phyloP scores from a whole-genome alignment of 331 rosid genomes.

The Acacia concinna region DNA sequence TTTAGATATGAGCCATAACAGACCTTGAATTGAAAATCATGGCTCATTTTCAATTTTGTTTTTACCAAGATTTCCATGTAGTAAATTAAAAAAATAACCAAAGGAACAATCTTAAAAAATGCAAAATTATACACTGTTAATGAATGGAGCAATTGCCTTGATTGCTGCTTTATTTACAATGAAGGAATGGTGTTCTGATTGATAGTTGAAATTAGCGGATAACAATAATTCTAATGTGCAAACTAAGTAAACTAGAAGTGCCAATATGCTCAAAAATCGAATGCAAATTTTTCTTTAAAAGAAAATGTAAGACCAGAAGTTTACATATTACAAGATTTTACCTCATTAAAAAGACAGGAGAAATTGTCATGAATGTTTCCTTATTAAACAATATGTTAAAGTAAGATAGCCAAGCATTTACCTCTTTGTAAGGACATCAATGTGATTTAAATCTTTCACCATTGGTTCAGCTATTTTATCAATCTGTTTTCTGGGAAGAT shows the following conservation, averaged over 20 bases:
- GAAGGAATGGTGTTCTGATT: neutral
- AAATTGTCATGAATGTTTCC: neutral
- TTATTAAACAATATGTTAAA: neutral
- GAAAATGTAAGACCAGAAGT: neutral
- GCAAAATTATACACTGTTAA: neutral
- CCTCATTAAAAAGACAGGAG: neutral
- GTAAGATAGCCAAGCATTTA: conserved; percentile 41
- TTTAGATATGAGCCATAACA: conserved; percentile 31
- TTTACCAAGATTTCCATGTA: neutral
- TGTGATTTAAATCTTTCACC: conserved; percentile 79
- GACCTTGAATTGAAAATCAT: neutral
- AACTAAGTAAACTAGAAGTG: neutral
- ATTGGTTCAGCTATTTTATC: conserved; percentile 75
- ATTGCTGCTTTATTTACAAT: neutral
- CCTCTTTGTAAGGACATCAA: conserved; percentile 94
- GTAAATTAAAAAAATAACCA: neutral
- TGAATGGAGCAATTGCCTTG: neutral
- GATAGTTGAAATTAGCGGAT: neutral
- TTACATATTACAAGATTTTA: neutral
- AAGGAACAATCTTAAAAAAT: neutral
- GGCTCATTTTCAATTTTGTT: neutral
- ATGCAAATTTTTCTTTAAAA: neutral
- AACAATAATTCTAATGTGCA: neutral
- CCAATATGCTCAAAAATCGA: neutral
- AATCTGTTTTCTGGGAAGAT: conserved; percentile 95